Evolutionary conservation across 2,329 filamentous ascomycete genomes (phyloP).

Genomic region (Colletotrichum shisoi): DNA sequence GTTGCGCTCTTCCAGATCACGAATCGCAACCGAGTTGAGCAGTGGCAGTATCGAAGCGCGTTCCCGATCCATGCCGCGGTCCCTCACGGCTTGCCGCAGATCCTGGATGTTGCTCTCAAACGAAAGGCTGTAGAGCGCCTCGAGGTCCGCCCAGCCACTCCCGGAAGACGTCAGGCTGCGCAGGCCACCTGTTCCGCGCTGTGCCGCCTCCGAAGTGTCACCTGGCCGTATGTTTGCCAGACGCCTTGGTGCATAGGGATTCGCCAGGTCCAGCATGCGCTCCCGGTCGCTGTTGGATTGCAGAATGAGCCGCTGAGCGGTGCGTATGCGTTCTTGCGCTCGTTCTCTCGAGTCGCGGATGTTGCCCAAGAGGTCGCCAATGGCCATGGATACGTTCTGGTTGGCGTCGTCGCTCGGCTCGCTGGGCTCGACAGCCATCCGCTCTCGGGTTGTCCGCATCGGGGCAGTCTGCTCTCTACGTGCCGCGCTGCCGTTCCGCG

Average conservation of each 20-base stretch:
- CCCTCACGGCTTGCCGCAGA: slow-evolving; percentile 43
- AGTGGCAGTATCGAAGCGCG: slow-evolving; percentile 51
- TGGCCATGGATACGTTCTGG: slow-evolving; percentile 49
- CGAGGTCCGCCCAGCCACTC: slow-evolving; percentile 53
- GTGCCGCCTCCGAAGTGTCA: slow-evolving; percentile 16
- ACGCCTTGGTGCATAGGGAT: slow-evolving; percentile 27
- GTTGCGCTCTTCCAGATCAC: slow-evolving; percentile 46
- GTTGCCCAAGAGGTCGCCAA: slow-evolving; percentile 51
- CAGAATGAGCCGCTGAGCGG: slow-evolving; percentile 46
- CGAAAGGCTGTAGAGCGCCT: slow-evolving; percentile 53
- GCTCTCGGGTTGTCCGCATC: slow-evolving; percentile 20
- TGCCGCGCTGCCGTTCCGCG: slow-evolving; percentile 47
- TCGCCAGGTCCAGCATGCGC: slow-evolving; percentile 24
- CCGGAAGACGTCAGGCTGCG: slow-evolving; percentile 22
- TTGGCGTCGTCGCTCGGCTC: slow-evolving; percentile 37
- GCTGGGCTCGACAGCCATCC: slow-evolving; percentile 4
- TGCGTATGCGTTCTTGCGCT: slow-evolving; percentile 48
- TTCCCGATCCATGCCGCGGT: slow-evolving; percentile 46
- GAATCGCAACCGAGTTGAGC: slow-evolving; percentile 49
- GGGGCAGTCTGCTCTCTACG: slow-evolving; percentile 28
- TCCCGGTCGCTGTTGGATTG: slow-evolving; percentile 34
- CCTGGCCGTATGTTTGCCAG: slow-evolving; percentile 25
- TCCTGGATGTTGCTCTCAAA: slow-evolving; percentile 45
- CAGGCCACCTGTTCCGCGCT: slow-evolving; percentile 18
- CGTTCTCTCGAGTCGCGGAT: slow-evolving; percentile 51